A percentile compares a stretch with the other conserved stretches of the same genome.
These are phyloP conservation scores for Phytophthora hibernalis DNA, from an alignment of 352 stramenopile genomes.

Conservation along the genomic window DNA sequence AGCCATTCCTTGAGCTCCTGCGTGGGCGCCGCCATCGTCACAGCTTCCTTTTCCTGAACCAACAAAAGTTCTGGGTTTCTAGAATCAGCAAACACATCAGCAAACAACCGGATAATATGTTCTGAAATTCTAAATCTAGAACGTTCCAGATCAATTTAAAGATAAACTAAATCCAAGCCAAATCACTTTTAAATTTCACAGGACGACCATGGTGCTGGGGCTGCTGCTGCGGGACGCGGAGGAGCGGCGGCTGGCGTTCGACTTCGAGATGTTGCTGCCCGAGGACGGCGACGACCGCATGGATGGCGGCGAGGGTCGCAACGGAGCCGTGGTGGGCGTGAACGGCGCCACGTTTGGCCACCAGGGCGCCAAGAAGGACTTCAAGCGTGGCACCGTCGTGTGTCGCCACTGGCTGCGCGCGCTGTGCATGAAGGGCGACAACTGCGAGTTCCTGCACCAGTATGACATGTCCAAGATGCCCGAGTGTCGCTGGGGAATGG, in stretches of 20 bases:
- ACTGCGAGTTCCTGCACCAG: constrained; percentile 96
- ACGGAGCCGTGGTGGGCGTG: constrained; percentile 48
- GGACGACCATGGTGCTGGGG: constrained; percentile 71
- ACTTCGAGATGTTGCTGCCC: constrained; percentile 84
- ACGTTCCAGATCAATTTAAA: too few relatives aligned
- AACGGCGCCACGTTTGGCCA: constrained; percentile 47
- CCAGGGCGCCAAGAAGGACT: constrained; percentile 75
- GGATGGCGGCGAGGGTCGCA: constrained; percentile 41
- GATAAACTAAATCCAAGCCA: background rate
- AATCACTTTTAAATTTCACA: background rate
- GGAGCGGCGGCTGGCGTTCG: constrained; percentile 79
- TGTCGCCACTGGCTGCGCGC: constrained; percentile 98
- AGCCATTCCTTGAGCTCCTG: constrained; percentile 76
- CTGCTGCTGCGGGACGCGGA: constrained; percentile 83
- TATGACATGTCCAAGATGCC: constrained; percentile 98
- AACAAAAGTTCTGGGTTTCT: background rate
- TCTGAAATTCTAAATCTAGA: background rate
- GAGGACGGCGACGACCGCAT: constrained; percentile 70
- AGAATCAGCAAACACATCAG: too few relatives aligned
- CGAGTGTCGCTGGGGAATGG: constrained; percentile 96
- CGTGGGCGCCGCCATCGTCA: constrained; percentile 21
- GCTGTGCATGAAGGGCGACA: constrained; percentile 98
- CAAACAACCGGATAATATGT: too few relatives aligned
- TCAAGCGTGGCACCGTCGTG: constrained; percentile 95
- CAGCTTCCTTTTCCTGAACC: background rate